A percentile compares a stretch with the other conserved stretches of the same genome.
These are phyloP conservation scores for Xylariaceae sp. DNA, from an alignment of 2,329 filamentous ascomycete species.

Conservation along the genomic window DNA sequence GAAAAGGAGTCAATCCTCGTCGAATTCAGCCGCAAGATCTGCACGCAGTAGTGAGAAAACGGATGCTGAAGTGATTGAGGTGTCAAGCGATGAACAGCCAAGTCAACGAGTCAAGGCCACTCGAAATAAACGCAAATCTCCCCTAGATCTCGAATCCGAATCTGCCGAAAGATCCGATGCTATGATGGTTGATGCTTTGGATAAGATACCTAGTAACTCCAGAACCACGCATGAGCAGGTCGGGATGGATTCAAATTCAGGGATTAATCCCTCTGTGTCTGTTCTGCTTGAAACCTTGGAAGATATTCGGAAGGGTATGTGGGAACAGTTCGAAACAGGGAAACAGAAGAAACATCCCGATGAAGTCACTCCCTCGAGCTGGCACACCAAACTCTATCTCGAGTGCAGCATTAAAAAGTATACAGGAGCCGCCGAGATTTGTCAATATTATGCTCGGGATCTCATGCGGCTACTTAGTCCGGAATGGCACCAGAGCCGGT, in stretches of 20 bases:
- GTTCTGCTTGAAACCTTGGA: slow-evolving; percentile 28
- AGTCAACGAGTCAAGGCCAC: slow-evolving; percentile 24
- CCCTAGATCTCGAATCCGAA: slow-evolving; percentile 4
- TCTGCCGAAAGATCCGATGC: slow-evolving; percentile 26
- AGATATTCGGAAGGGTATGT: slow-evolving; percentile 29
- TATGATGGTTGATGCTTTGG: slow-evolving; percentile 31
- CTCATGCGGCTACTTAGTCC: slow-evolving; percentile 37
- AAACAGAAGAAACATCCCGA: slow-evolving; percentile 35
- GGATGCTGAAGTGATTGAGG: slow-evolving; percentile 6
- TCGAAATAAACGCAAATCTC: slow-evolving; percentile 28
- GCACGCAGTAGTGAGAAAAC: slow-evolving; percentile 17
- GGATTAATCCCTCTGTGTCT: slow-evolving; percentile 9
- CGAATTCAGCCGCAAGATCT: slow-evolving; percentile 16
- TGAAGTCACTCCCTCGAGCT: slow-evolving; percentile 31
- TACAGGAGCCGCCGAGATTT: slow-evolving; percentile 41
- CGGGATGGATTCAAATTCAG: neutral
- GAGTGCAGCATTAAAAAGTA: slow-evolving; percentile 47
- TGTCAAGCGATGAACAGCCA: slow-evolving; percentile 17
- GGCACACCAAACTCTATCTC: slow-evolving; percentile 38
- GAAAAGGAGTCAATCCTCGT: slow-evolving; percentile 20
- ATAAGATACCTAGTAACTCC: neutral
- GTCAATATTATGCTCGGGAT: slow-evolving; percentile 48
- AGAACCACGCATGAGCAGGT: neutral
- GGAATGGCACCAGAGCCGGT: slow-evolving; percentile 36
- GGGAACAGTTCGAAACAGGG: slow-evolving; percentile 32